phyloP scores from a whole-genome alignment of 2,329 filamentous ascomycete species.

The Colletotrichum chlorophyti region DNA sequence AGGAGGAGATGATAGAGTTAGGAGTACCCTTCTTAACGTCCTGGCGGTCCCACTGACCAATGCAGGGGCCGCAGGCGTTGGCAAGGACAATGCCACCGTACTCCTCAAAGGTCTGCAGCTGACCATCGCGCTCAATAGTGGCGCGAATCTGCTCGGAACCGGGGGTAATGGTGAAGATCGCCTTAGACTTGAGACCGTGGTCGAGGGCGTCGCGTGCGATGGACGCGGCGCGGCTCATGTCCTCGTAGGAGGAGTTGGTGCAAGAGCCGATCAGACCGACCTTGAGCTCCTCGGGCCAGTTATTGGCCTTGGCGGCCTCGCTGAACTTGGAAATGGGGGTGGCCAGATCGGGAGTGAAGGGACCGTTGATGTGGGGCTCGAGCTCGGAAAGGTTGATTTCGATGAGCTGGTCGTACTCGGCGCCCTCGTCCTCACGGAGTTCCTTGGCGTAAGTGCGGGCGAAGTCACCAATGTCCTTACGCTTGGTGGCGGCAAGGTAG shows the following conservation, averaged over 20 bases:
- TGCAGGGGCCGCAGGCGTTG: conserved; percentile 92
- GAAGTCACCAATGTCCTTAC: conserved; percentile 88
- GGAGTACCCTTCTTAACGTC: conserved; percentile 94
- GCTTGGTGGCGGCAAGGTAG: conserved; percentile 91
- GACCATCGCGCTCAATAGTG: conserved; percentile 88
- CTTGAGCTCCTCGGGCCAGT: conserved; percentile 96
- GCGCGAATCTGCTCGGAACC: conserved; percentile 97
- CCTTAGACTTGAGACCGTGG: conserved; percentile 93
- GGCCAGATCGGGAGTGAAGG: conserved; percentile 97
- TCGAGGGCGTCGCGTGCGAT: conserved; percentile 90
- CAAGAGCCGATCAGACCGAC: conserved; percentile 97
- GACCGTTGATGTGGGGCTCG: conserved; percentile 98
- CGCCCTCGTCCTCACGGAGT: conserved; percentile 85
- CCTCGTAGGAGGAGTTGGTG: conserved; percentile 88
- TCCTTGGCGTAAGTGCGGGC: conserved; percentile 84
- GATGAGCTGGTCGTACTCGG: conserved; percentile 94
- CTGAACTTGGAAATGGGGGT: conserved; percentile 98
- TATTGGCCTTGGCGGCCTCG: conserved; percentile 90
- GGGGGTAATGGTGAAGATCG: conserved; percentile 92
- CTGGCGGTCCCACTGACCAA: conserved; percentile 92
- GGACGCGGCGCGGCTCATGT: conserved; percentile 92
- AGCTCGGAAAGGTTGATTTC: conserved; percentile 95
- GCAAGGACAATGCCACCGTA: conserved; percentile 94
- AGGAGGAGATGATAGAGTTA: conserved; percentile 98
- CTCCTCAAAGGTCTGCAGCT: conserved; percentile 93